Evolutionary conservation across 106 monocot species (phyloP).

Genomic region (Posidonia australis): DNA sequence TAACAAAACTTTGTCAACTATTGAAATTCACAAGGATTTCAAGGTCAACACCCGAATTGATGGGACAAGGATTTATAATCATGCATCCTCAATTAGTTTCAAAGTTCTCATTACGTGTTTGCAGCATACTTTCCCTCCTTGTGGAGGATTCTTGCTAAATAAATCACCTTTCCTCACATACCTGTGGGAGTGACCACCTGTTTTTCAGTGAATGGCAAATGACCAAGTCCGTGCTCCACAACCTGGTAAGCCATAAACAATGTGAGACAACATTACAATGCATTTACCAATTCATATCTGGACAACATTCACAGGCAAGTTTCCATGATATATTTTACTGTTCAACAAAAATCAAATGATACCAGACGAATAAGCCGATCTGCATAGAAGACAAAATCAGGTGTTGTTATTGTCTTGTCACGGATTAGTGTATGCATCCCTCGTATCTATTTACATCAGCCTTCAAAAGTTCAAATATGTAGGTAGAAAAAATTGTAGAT

Average conservation of each 20-base stretch:
- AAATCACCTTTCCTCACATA: constrained; percentile 8
- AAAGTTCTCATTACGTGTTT: too few relatives aligned
- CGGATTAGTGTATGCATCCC: constrained; percentile 99
- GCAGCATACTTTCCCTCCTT: background rate
- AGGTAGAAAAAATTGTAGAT: background rate
- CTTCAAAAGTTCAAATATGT: constrained; percentile 13
- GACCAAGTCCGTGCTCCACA: constrained; percentile 95
- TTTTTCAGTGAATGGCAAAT: background rate
- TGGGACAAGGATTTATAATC: too few relatives aligned
- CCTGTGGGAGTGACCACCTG: constrained; percentile 80
- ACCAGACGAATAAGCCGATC: constrained; percentile 98
- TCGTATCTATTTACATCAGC: constrained; percentile 59
- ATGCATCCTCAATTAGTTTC: too few relatives aligned
- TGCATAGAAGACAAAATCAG: constrained; percentile 98
- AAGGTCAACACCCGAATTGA: too few relatives aligned
- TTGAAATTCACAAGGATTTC: too few relatives aligned
- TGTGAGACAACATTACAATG: background rate
- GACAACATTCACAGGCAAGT: too few relatives aligned
- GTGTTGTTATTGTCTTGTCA: constrained; percentile 84
- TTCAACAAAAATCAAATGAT: constrained; percentile 7
- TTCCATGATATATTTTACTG: too few relatives aligned
- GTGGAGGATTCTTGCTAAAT: background rate
- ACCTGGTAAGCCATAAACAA: constrained; percentile 30
- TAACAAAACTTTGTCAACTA: too few relatives aligned
- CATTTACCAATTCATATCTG: too few relatives aligned